Percentiles rank a stretch among this genome's conserved stretches.
Conservation (phyloP, 78 protist genomes). For the Creolimax fragrantissima region DNA sequence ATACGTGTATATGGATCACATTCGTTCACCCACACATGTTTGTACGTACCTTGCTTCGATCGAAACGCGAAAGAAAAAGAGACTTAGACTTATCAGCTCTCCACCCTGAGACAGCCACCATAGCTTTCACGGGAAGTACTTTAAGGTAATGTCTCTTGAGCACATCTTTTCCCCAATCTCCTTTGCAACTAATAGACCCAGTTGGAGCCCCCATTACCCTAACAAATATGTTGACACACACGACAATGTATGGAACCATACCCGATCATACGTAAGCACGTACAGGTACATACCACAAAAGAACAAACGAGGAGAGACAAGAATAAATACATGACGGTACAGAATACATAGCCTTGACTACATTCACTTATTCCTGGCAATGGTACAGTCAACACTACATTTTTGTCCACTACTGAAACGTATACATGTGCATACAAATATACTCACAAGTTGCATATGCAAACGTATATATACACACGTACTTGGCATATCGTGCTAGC, state of each 20-base stretch:
- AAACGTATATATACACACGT: too few species aligned
- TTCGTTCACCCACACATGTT: constrained; percentile 7
- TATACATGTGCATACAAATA: neutral
- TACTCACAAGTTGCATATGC: neutral
- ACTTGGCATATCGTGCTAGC: too few species aligned
- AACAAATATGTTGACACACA: too few species aligned
- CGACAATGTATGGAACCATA: neutral
- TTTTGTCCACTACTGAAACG: neutral
- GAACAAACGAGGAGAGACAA: neutral
- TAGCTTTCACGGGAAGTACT: neutral
- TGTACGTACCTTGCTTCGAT: neutral
- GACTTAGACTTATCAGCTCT: neutral
- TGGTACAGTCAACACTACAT: neutral
- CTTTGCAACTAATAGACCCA: too few species aligned
- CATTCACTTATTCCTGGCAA: neutral
- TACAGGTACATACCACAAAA: neutral
- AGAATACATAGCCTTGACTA: neutral
- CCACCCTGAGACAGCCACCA: neutral
- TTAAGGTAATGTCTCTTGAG: neutral
- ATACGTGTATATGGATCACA: too few species aligned
- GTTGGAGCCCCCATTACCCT: too few species aligned
- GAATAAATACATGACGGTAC: neutral
- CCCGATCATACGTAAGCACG: neutral
- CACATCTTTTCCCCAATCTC: neutral
- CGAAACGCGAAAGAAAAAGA: neutral